These are phyloP conservation scores for Citrus medica DNA, from an alignment of 345 rosid genomes.

Conservation along the genomic window DNA sequence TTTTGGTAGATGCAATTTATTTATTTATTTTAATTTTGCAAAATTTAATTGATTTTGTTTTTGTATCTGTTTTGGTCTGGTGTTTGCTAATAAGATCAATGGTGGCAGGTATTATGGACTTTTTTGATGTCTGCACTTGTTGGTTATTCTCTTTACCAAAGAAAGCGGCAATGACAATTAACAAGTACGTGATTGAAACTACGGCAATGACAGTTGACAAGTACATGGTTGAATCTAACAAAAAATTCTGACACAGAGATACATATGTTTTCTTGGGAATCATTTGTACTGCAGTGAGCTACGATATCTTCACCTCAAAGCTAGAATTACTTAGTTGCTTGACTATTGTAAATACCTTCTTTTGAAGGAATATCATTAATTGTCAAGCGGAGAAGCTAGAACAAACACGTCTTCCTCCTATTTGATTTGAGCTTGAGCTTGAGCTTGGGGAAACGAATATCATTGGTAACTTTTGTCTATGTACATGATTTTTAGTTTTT, in stretches of 20 bases:
- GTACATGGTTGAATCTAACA: background rate
- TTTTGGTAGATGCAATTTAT: background rate
- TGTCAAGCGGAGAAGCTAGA: too few relatives aligned
- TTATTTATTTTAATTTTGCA: background rate
- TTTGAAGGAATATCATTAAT: background rate
- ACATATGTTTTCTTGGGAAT: background rate
- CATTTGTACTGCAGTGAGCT: background rate
- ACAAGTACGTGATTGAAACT: background rate
- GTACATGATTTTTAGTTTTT: too few relatives aligned
- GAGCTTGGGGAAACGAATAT: background rate
- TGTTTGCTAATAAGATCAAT: background rate
- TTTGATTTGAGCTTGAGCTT: background rate
- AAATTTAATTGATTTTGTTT: background rate
- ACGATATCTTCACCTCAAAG: background rate
- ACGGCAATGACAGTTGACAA: background rate
- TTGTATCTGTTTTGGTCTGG: background rate
- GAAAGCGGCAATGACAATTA: constrained; percentile 54
- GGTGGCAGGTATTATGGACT: constrained; percentile 84
- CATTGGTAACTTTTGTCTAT: background rate
- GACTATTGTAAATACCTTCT: constrained; percentile 8
- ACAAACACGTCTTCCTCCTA: too few relatives aligned
- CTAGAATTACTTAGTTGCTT: background rate
- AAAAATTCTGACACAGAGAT: background rate
- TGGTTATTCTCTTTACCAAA: constrained; percentile 94
- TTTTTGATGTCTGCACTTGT: constrained; percentile 94